Conservation (phyloP, 352 stramenopile species). For the Globisporangium sylvaticum region DNA sequence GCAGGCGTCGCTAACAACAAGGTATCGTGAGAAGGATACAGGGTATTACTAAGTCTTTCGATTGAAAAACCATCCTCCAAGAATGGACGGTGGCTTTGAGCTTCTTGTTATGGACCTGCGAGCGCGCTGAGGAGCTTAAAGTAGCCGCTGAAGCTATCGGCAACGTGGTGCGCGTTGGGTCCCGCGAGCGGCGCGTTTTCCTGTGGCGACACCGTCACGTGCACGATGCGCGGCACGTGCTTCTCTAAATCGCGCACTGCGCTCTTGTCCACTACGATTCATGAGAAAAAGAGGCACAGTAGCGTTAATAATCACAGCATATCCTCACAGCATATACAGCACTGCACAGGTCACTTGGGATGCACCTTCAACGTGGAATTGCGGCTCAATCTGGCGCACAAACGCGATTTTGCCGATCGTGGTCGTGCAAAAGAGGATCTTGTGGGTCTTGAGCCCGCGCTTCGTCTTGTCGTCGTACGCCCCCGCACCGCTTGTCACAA, state of each 20-base stretch:
- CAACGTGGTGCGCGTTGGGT: slow-evolving; percentile 51
- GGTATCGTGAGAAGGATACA: no score
- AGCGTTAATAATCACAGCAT: background rate
- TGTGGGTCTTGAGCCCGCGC: slow-evolving; percentile 50
- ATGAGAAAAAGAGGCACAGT: slow-evolving; percentile 8
- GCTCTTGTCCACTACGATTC: slow-evolving; percentile 39
- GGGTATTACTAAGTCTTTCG: no score
- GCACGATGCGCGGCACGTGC: slow-evolving; percentile 69
- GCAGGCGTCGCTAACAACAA: no score
- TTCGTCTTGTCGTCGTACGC: slow-evolving; percentile 23
- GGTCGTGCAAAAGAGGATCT: slow-evolving; percentile 82
- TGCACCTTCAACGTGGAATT: slow-evolving; percentile 78
- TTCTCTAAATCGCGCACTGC: slow-evolving; percentile 65
- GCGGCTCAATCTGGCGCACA: slow-evolving; percentile 83
- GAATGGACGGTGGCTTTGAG: background rate
- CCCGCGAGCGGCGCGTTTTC: slow-evolving; percentile 14
- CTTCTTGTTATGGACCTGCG: slow-evolving; percentile 1
- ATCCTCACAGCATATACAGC: background rate
- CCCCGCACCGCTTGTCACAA: slow-evolving; percentile 28
- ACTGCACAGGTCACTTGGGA: background rate
- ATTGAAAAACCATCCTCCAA: background rate
- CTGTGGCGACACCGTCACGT: slow-evolving; percentile 37
- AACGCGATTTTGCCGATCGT: slow-evolving; percentile 76
- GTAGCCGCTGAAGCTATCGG: slow-evolving; percentile 64
- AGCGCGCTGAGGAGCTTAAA: slow-evolving; percentile 51